A percentile compares a stretch with the other conserved stretches of the same genome.
phyloP scores from a whole-genome alignment of 1,139 yeast species.

The Saccharomyces hybrid region DNA sequence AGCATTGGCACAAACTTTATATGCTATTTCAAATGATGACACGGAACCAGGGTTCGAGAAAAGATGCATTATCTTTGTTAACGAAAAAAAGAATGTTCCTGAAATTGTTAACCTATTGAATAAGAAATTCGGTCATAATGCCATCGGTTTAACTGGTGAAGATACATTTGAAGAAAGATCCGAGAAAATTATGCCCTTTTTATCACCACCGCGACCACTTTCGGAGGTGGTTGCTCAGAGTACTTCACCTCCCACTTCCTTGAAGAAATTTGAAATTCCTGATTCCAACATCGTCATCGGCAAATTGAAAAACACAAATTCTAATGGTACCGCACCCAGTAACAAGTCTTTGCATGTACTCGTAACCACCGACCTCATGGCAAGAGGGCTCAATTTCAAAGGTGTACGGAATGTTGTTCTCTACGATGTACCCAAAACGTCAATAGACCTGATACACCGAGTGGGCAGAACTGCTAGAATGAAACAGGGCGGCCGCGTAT shows the following conservation, averaged over 20 bases:
- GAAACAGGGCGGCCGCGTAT: conserved; percentile 83
- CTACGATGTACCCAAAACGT: conserved; percentile 76
- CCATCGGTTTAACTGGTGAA: conserved; percentile 59
- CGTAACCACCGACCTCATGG: conserved; percentile 83
- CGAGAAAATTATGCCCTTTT: conserved; percentile 51
- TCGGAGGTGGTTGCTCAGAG: conserved; percentile 7
- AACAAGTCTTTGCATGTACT: conserved; percentile 45
- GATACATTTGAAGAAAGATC: conserved; percentile 53
- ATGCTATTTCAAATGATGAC: conserved; percentile 78
- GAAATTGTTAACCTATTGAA: conserved; percentile 49
- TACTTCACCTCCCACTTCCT: conserved; percentile 10
- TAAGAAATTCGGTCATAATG: conserved; percentile 50
- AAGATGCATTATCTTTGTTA: conserved; percentile 81
- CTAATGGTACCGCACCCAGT: conserved; percentile 29
- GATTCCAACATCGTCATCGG: conserved; percentile 24
- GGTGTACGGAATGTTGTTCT: conserved; percentile 76
- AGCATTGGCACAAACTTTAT: conserved; percentile 81
- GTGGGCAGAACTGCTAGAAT: conserved; percentile 94
- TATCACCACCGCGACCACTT: conserved; percentile 45
- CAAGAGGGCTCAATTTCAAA: conserved; percentile 83
- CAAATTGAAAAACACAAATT: not conserved
- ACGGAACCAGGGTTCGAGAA: conserved; percentile 72
- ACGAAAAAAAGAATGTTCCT: conserved; percentile 56
- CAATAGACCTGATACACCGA: conserved; percentile 84
- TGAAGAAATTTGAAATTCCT: conserved; percentile 24